Conservation (phyloP, 495 filamentous ascomycete genomes). For the Pyrenula aspistea region DNA sequence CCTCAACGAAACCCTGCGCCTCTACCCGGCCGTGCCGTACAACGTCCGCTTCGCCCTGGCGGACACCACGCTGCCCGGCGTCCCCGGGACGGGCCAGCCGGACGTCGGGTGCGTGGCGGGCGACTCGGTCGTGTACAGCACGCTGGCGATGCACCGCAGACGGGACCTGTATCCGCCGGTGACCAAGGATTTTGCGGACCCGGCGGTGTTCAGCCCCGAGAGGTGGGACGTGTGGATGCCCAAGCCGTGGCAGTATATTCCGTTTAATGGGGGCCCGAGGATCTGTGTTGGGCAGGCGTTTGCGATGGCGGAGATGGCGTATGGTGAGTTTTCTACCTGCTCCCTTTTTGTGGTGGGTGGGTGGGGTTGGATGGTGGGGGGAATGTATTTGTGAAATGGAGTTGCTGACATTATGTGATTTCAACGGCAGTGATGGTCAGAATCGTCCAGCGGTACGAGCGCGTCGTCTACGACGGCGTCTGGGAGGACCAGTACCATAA, state of each 20-base stretch:
- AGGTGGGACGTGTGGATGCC: constrained; percentile 63
- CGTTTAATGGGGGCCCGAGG: constrained; percentile 50
- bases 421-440: not conserved
- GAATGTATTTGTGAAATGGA: no score
- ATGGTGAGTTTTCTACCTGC: no score
- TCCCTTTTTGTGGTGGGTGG: no score
- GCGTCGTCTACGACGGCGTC: constrained; percentile 2
- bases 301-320: constrained; percentile 49
- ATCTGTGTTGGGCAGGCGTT: constrained; percentile 55
- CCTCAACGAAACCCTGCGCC: constrained; percentile 65
- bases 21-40: constrained; percentile 43
- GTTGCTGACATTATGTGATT: no score
- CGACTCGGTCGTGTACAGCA: constrained; percentile 29
- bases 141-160: constrained; percentile 46
- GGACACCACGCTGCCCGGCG: constrained; percentile 36
- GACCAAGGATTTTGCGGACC: constrained; percentile 28
- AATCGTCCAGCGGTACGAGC: not conserved
- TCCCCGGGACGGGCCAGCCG: constrained; percentile 31
- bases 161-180: constrained; percentile 37
- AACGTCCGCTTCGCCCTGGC: constrained; percentile 34
- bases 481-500: constrained; percentile 7
- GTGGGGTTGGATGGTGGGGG: no score
- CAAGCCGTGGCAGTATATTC: constrained; percentile 52
- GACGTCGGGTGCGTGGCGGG: constrained; percentile 31
- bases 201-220: constrained; percentile 47